Evolutionary conservation across 148 eudicot species (phyloP).

Genomic region (Cornus florida): DNA sequence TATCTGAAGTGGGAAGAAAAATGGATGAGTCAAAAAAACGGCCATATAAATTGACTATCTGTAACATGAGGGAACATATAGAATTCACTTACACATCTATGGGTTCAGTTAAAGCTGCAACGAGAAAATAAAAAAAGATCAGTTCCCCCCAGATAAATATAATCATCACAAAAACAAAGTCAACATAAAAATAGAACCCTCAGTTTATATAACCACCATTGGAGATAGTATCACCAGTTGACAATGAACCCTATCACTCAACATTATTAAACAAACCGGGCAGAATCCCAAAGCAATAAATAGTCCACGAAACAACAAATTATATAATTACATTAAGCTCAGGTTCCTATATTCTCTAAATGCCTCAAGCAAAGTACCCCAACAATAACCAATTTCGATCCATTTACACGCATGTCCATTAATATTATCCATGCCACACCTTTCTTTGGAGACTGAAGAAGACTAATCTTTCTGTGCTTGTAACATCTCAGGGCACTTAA

Average conservation of each 20-base stretch:
- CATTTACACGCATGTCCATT: too few species aligned
- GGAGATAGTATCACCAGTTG: neutral
- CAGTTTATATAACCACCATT: too few species aligned
- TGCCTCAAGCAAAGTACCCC: neutral
- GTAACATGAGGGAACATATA: neutral
- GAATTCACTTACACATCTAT: slow-evolving; percentile 76
- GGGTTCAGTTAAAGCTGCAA: slow-evolving; percentile 85
- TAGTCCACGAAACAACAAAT: neutral
- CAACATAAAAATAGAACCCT: too few species aligned
- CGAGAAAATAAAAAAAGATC: slow-evolving; percentile 10
- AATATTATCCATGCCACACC: too few species aligned
- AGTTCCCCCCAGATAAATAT: neutral
- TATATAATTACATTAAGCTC: neutral
- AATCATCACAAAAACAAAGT: neutral
- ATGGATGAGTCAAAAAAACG: neutral
- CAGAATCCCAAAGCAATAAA: neutral
- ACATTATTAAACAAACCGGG: neutral
- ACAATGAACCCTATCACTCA: neutral
- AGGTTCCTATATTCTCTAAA: neutral
- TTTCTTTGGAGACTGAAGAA: too few species aligned
- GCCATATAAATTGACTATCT: too few species aligned
- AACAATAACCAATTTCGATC: too few species aligned
- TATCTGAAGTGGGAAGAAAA: slow-evolving; percentile 46
- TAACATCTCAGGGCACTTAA: too few species aligned
- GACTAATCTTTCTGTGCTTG: too few species aligned